Percentiles rank a stretch among this genome's conserved stretches.
Evolutionary conservation across 352 stramenopile species (phyloP).

Genomic region (Phytophthora sp.): DNA sequence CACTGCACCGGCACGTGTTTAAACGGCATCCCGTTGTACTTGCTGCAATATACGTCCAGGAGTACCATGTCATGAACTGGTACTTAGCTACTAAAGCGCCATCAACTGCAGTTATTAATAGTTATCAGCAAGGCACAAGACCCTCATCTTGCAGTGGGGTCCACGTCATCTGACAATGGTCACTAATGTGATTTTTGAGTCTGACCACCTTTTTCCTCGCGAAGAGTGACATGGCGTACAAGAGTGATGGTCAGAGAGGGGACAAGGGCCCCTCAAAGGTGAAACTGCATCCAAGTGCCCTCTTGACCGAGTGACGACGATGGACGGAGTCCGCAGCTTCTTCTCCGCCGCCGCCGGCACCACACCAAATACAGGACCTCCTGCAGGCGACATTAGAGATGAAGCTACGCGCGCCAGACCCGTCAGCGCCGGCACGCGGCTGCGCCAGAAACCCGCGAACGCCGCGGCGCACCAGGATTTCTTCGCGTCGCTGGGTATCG

Average conservation of each 20-base stretch:
- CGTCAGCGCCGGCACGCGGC: constrained; percentile 57
- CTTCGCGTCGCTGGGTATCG: constrained; percentile 61
- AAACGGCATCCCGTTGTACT: too few species aligned
- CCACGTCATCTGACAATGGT: constrained; percentile 22
- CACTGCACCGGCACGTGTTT: too few species aligned
- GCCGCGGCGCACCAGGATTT: constrained; percentile 51
- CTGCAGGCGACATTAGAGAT: not conserved
- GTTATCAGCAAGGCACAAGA: too few species aligned
- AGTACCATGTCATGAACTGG: too few species aligned
- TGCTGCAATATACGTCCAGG: too few species aligned
- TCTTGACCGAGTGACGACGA: constrained; percentile 21
- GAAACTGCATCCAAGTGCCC: constrained; percentile 41
- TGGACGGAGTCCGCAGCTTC: constrained; percentile 43
- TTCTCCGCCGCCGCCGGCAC: constrained; percentile 23
- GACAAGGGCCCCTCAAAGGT: constrained; percentile 3
- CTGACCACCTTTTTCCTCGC: too few species aligned
- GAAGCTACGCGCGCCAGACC: constrained; percentile 40
- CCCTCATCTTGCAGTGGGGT: too few species aligned
- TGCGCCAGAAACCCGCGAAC: constrained; percentile 63
- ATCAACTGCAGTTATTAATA: too few species aligned
- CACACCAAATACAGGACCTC: not conserved
- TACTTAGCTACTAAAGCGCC: too few species aligned
- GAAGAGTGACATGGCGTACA: constrained; percentile 3
- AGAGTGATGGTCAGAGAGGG: constrained; percentile 35
- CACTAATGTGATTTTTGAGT: constrained; percentile 11